These are phyloP conservation scores for Solanum stenotomum DNA, from an alignment of 257 asterid genomes.

Conservation along the genomic window DNA sequence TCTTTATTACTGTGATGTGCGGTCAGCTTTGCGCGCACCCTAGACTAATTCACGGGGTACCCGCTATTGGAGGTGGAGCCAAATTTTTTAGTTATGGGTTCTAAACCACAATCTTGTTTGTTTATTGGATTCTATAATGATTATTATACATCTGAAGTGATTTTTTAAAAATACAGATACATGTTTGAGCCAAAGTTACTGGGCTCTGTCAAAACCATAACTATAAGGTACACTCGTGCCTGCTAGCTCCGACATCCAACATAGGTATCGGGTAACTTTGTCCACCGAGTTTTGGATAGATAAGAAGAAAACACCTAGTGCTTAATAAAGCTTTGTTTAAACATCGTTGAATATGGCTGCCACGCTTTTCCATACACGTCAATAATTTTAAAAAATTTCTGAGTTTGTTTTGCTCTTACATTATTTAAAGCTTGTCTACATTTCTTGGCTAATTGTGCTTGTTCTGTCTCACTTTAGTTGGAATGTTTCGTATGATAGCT, in stretches of 20 bases:
- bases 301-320: not conserved
- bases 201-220: not conserved
- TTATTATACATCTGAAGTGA: not conserved
- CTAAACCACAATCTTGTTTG: not conserved
- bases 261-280: not conserved
- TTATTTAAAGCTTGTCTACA: not conserved
- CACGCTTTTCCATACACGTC: not conserved
- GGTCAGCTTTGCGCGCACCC: not conserved
- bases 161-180: not conserved
- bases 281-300: not conserved
- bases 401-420: not conserved
- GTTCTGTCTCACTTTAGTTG: conserved; percentile 28
- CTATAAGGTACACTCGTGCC: not conserved
- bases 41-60: not conserved
- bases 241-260: not conserved
- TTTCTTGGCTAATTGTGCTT: not conserved
- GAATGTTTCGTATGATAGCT: conserved; percentile 54
- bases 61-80: not conserved
- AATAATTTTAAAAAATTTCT: not conserved
- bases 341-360: not conserved
- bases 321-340: not conserved
- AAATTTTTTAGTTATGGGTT: not conserved
- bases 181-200: too few species aligned
- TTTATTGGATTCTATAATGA: not conserved
- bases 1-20: not conserved